Evolutionary conservation across 306 rosid genomes (phyloP).

Genomic region (Lupinus albus): DNA sequence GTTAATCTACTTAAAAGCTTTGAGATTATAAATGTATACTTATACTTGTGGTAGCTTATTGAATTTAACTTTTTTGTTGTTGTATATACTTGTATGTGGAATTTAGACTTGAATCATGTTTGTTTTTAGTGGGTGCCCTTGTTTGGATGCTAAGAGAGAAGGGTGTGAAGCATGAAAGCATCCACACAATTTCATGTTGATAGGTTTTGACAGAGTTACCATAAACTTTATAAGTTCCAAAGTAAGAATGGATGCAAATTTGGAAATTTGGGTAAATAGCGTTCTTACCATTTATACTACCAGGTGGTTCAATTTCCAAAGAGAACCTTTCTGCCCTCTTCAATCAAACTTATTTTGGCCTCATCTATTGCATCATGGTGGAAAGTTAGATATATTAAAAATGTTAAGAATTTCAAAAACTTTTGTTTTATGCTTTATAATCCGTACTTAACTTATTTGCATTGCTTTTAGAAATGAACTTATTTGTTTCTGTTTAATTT

Average conservation of each 20-base stretch:
- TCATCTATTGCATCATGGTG: constrained; percentile 23
- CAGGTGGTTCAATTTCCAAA: constrained; percentile 57
- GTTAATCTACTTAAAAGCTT: too few species aligned
- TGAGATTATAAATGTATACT: too few species aligned
- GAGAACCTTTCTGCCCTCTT: constrained; percentile 41
- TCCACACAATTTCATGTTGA: neutral
- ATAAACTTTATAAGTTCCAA: constrained; percentile 45
- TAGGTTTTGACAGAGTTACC: constrained; percentile 37
- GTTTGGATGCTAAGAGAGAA: constrained; percentile 18
- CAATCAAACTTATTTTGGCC: constrained; percentile 21
- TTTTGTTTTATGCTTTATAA: too few species aligned
- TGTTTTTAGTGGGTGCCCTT: constrained; percentile 40
- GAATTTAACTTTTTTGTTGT: too few species aligned
- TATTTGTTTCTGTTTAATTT: neutral
- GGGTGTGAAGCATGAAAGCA: constrained; percentile 25
- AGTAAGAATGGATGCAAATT: constrained; percentile 38
- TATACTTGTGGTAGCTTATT: too few species aligned
- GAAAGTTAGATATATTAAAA: constrained; percentile 18
- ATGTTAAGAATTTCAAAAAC: neutral
- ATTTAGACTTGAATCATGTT: constrained; percentile 27
- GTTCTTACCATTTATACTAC: neutral
- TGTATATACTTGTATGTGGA: constrained; percentile 24
- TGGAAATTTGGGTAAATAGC: constrained; percentile 38
- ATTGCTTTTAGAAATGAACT: too few species aligned
- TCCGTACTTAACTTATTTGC: too few species aligned